Evolutionary conservation across 768 basidiomycete species (phyloP).

Genomic region (Tulasnella calospora): DNA sequence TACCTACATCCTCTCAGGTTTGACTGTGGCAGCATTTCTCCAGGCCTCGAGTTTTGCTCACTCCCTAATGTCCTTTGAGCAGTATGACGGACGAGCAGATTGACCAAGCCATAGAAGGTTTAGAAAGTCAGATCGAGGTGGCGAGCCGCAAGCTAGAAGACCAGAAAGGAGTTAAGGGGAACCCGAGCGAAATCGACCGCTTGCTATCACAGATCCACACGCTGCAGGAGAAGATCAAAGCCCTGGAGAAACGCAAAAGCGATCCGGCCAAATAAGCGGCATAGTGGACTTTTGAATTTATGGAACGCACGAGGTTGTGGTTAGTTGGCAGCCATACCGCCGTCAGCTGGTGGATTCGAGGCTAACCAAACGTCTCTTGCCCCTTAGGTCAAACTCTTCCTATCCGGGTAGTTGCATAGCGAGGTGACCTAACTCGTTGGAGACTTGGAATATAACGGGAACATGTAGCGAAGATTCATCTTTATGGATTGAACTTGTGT

Average conservation of each 20-base stretch:
- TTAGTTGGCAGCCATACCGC: constrained; percentile 52
- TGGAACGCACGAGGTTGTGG: constrained; percentile 53
- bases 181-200: not conserved
- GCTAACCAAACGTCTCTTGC: not conserved
- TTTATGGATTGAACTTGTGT: no score
- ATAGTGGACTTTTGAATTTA: not conserved
- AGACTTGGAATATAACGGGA: no score
- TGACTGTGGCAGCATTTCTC: no score
- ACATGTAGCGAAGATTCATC: no score
- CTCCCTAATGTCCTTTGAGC: no score
- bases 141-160: not conserved
- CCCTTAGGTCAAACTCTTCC: no score
- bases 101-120: not conserved
- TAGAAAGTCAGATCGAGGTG: not conserved
- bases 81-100: not conserved
- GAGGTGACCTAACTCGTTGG: no score
- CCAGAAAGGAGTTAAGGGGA: not conserved
- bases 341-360: not conserved
- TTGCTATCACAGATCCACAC: not conserved
- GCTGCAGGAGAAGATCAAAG: not conserved
- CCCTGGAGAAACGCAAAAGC: not conserved
- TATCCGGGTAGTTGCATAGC: no score
- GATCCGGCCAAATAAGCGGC: not conserved
- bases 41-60: not conserved
- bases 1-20: no score